phyloP scores from a whole-genome alignment of 2,329 filamentous ascomycete genomes.

The Trichophyton mentagrophytes region DNA sequence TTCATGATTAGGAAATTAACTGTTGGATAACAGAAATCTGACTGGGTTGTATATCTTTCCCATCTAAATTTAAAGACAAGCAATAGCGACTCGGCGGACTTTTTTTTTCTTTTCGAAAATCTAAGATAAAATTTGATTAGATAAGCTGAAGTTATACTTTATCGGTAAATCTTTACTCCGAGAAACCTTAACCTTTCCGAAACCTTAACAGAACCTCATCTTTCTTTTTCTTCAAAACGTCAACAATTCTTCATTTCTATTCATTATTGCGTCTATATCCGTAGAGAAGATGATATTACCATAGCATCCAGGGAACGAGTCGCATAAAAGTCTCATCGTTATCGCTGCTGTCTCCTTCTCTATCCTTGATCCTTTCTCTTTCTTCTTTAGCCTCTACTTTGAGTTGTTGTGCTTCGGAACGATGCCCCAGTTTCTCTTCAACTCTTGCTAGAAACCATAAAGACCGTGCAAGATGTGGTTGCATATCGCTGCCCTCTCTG shows the following conservation, averaged over 20 bases:
- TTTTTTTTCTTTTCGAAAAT: not conserved
- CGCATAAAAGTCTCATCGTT: not conserved
- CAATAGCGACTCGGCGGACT: not conserved
- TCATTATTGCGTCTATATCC: no score
- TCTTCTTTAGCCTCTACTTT: not conserved
- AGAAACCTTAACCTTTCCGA: no score
- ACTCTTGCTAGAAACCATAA: not conserved
- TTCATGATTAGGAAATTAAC: slow-evolving; percentile 29
- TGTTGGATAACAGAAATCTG: not conserved
- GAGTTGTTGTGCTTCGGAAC: not conserved
- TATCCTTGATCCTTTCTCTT: not conserved
- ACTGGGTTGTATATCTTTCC: not conserved
- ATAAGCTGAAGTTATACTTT: not conserved
- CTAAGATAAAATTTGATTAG: not conserved
- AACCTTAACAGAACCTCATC: no score
- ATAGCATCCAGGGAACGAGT: not conserved
- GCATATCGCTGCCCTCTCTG: not conserved
- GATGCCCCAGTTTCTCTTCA: not conserved
- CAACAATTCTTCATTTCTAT: no score
- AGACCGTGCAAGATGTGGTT: not conserved
- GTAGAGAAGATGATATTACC: not conserved
- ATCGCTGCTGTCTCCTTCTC: not conserved
- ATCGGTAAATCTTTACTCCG: no score
- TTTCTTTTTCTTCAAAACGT: no score
- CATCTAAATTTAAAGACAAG: not conserved